Conservation (phyloP, 1,284 basidiomycete genomes). For the Ceratobasidium theobromae region DNA sequence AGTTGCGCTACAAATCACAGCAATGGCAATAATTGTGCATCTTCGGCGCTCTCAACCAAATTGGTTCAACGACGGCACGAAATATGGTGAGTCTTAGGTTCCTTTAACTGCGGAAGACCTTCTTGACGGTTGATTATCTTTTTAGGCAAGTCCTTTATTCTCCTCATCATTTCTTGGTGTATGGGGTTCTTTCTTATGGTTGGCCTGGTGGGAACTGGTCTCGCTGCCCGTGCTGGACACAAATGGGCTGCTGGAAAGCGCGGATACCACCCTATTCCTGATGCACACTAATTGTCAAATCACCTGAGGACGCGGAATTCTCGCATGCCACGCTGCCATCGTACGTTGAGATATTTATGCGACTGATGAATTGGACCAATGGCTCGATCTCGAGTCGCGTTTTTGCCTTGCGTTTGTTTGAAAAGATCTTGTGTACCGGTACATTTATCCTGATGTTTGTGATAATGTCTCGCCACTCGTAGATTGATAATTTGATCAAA, state of each 20-base stretch:
- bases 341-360: no score
- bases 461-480: not conserved
- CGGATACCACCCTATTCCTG: conserved; percentile 31
- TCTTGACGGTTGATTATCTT: no score
- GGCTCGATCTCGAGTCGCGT: not conserved
- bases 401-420: no score
- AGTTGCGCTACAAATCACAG: conserved; percentile 33
- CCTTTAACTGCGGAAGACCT: no score
- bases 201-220: conserved; percentile 34
- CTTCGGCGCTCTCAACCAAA: conserved; percentile 13
- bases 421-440: not conserved
- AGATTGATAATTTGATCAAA: not conserved
- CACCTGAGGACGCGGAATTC: not conserved
- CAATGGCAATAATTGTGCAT: conserved; percentile 33
- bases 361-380: no score
- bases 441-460: no score
- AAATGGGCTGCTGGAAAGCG: conserved; percentile 32
- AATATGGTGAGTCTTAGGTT: conserved; percentile 20
- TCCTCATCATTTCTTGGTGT: conserved; percentile 24
- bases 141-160: conserved; percentile 19
- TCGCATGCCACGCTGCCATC: no score
- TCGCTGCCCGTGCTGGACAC: conserved; percentile 35
- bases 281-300: conserved; percentile 5
- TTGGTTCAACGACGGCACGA: conserved; percentile 17
- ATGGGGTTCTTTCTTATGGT: conserved; percentile 32